Evolutionary conservation across 208 protist genomes (phyloP).

Genomic region (Trypanosoma mega): DNA sequence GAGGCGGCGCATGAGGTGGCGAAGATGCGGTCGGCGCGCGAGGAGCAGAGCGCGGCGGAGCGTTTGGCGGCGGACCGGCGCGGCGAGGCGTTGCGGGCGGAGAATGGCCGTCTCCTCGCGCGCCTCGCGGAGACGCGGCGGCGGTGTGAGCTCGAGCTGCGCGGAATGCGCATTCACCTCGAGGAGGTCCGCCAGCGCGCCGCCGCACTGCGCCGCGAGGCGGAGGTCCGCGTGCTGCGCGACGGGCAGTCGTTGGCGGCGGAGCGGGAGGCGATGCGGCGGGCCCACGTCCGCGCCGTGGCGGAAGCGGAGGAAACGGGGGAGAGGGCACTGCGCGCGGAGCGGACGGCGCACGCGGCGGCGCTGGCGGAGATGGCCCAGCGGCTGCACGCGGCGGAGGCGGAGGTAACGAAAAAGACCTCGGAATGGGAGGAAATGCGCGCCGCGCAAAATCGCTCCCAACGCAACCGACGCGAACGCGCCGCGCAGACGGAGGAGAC

Average conservation of each 20-base stretch:
- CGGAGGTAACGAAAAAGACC: no score
- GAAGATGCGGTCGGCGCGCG: not conserved
- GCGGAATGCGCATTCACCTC: conserved; percentile 1
- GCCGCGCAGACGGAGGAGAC: not conserved
- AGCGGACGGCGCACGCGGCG: not conserved
- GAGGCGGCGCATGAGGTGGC: conserved; percentile 11
- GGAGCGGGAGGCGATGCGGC: no score
- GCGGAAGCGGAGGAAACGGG: no score
- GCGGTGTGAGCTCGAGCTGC: conserved; percentile 6
- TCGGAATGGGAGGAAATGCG: no score
- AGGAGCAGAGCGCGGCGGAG: not conserved
- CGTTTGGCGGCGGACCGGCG: not conserved
- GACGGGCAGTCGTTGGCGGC: no score
- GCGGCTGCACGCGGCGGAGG: no score
- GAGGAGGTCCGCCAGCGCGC: conserved; percentile 3
- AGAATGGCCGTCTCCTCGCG: conserved; percentile 12
- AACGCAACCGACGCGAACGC: no score
- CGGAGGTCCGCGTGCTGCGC: no score
- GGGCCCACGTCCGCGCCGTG: no score
- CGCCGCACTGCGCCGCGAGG: no score
- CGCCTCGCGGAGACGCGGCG: conserved; percentile 4
- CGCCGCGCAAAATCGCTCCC: no score
- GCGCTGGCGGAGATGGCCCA: not conserved
- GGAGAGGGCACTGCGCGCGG: not conserved
- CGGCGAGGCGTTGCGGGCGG: conserved; percentile 17